Conservation (phyloP, 73 alveolate genomes). For the Tetrahymena thermophila region DNA sequence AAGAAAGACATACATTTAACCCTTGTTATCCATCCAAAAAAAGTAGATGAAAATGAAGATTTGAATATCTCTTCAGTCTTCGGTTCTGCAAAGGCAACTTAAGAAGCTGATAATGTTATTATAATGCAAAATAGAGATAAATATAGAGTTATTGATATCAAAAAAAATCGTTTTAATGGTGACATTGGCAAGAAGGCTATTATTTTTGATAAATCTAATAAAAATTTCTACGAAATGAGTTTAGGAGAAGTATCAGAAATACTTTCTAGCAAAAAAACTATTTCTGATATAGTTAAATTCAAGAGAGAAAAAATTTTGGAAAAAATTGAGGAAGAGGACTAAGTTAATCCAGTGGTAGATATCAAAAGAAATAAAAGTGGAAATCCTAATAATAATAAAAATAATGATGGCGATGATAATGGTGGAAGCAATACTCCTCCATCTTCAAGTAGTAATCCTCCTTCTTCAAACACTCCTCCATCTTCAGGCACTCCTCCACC, state of each 20-base stretch:
- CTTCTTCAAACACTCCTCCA: not conserved
- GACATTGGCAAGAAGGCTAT: constrained; percentile 69
- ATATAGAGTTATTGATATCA: constrained; percentile 58
- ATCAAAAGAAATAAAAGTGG: not conserved
- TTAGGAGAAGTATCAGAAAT: constrained; percentile 41
- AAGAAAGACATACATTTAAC: constrained; percentile 69
- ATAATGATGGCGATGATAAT: not conserved
- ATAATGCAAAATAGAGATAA: constrained; percentile 64
- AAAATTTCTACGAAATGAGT: constrained; percentile 65
- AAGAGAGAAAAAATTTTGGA: not conserved
- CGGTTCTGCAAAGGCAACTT: constrained; percentile 84
- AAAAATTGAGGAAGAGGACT: not conserved
- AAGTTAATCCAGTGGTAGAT: not conserved
- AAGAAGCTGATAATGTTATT: constrained; percentile 83
- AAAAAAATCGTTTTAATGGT: constrained; percentile 86
- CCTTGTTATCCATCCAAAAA: constrained; percentile 85
- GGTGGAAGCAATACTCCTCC: not conserved
- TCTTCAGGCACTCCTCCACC: not conserved
- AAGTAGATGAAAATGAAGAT: constrained; percentile 81
- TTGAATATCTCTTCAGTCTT: constrained; percentile 65
- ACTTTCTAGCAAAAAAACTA: constrained; percentile 4
- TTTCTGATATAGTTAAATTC: not conserved
- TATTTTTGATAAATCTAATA: constrained; percentile 57
- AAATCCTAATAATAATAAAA: not conserved
- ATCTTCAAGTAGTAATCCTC: not conserved